These are phyloP conservation scores for Fusarium protoensiforme DNA, from an alignment of 2,329 filamentous ascomycete species.

Conservation along the genomic window DNA sequence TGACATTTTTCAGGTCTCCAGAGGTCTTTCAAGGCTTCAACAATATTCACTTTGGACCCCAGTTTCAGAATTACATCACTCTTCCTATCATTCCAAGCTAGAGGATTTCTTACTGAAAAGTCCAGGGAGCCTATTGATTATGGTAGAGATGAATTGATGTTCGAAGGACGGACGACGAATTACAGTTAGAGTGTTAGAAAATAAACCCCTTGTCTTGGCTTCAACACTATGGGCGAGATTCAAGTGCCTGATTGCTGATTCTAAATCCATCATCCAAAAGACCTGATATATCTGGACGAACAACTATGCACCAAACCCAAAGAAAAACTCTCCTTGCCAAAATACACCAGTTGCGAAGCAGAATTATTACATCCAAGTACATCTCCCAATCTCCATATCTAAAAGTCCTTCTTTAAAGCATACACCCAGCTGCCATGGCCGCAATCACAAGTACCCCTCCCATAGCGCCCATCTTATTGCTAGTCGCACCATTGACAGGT, in stretches of 20 bases:
- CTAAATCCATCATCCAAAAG: not conserved
- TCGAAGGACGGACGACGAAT: not conserved
- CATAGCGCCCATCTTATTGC: slow-evolving; percentile 12
- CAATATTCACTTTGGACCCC: slow-evolving; percentile 63
- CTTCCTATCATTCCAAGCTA: slow-evolving; percentile 62
- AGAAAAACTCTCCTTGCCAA: not conserved
- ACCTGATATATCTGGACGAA: not conserved
- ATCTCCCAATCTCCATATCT: not conserved
- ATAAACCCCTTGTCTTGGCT: not conserved
- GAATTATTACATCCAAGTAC: not conserved
- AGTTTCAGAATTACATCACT: slow-evolving; percentile 61
- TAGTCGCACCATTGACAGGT: slow-evolving; percentile 12
- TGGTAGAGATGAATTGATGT: not conserved
- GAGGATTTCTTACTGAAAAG: not conserved
- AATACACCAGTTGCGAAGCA: not conserved
- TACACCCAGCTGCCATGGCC: slow-evolving; percentile 2
- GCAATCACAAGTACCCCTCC: slow-evolving; percentile 4
- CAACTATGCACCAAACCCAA: not conserved
- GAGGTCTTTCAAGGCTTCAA: slow-evolving; percentile 57
- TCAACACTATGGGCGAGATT: not conserved
- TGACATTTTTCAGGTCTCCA: slow-evolving; percentile 18
- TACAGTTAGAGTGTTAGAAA: not conserved
- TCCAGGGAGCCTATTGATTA: not conserved
- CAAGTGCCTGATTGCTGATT: not conserved
- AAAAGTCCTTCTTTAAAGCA: not conserved